Conservation (phyloP, 2,329 filamentous ascomycete species). For the Pseudopithomyces maydicus region DNA sequence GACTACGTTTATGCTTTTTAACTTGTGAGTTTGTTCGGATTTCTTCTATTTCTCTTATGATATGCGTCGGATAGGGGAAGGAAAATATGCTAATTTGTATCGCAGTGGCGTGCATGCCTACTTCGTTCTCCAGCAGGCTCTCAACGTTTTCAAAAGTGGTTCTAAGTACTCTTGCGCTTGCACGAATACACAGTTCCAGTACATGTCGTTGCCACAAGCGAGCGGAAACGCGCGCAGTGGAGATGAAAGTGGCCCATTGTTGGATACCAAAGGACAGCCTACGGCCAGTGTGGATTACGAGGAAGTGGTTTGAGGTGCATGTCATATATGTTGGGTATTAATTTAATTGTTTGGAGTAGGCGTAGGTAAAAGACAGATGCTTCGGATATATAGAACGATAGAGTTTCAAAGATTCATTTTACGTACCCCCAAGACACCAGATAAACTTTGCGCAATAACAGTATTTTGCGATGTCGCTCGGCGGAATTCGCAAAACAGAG, state of each 20-base stretch:
- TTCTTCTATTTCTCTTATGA: not conserved
- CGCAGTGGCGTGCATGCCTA: constrained; percentile 30
- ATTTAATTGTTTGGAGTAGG: not conserved
- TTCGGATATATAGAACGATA: not conserved
- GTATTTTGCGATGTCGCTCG: too few species aligned
- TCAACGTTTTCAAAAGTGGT: constrained; percentile 19
- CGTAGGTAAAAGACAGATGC: not conserved
- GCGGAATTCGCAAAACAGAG: not conserved
- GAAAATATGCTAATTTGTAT: not conserved
- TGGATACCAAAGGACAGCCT: constrained; percentile 12
- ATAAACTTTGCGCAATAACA: too few species aligned
- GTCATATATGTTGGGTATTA: too few species aligned
- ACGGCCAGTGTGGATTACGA: not conserved
- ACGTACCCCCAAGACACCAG: too few species aligned
- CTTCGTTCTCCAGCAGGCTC: constrained; percentile 24
- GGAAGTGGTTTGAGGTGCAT: not conserved
- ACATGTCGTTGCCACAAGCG: constrained; percentile 16
- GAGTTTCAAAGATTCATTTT: not conserved
- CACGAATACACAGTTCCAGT: constrained; percentile 34
- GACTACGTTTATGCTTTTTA: constrained; percentile 32
- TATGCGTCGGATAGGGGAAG: not conserved
- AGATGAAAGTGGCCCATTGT: constrained; percentile 14
- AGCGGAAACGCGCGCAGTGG: constrained; percentile 12
- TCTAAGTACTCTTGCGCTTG: constrained; percentile 24
- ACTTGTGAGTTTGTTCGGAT: constrained; percentile 24